Evolutionary conservation across 2,329 filamentous ascomycete species (phyloP).

Genomic region (Ascochyta clinopodiicola): DNA sequence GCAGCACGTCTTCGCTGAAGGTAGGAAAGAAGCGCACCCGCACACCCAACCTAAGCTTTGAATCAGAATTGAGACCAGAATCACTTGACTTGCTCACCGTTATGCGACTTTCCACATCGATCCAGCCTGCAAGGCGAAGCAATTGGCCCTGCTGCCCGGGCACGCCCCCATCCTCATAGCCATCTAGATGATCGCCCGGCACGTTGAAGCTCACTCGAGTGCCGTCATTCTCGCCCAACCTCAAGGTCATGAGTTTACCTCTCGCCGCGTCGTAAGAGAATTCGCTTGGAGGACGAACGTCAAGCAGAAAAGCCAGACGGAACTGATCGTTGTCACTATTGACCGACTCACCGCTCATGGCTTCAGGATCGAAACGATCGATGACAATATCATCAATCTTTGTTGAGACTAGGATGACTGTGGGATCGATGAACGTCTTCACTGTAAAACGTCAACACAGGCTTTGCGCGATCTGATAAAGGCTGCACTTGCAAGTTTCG

Average conservation of each 20-base stretch:
- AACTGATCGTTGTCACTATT: conserved; percentile 53
- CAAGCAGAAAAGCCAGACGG: conserved; percentile 66
- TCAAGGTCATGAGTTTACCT: conserved; percentile 68
- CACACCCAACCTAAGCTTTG: conserved; percentile 72
- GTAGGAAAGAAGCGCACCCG: conserved; percentile 83
- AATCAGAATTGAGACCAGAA: conserved; percentile 9
- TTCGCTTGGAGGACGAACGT: conserved; percentile 72
- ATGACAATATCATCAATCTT: conserved; percentile 60
- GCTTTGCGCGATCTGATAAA: not conserved
- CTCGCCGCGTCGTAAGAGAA: conserved; percentile 73
- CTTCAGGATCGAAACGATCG: conserved; percentile 54
- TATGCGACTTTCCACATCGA: conserved; percentile 75
- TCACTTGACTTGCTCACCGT: conserved; percentile 58
- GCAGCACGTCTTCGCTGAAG: conserved; percentile 72
- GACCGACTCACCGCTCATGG: conserved; percentile 40
- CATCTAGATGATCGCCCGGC: conserved; percentile 60
- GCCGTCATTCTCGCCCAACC: conserved; percentile 57
- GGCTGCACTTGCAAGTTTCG: conserved; percentile 49
- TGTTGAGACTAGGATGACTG: conserved; percentile 63
- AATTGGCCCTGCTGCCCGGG: conserved; percentile 68
- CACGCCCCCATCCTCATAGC: conserved; percentile 53
- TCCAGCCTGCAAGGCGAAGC: conserved; percentile 71
- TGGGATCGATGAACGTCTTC: conserved; percentile 67
- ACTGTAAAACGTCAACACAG: conserved; percentile 51
- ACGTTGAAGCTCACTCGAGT: conserved; percentile 65